Evolutionary conservation across 805 yeast species (phyloP), one percentile per base, ranked within the genome.

Genomic region (Metschnikowia lachancei): DNA sequence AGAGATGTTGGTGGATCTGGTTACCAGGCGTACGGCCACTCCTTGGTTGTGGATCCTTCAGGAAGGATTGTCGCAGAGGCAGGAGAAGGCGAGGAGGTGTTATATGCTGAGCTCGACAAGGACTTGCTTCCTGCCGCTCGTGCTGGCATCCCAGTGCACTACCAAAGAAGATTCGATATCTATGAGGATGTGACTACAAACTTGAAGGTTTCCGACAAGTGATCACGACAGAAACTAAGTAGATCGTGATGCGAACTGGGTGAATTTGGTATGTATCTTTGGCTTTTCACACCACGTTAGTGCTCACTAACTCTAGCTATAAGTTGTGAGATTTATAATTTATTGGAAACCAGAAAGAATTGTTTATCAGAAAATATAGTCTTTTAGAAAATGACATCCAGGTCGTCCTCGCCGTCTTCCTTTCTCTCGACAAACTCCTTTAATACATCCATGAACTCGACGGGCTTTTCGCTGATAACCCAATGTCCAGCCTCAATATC

Each of bases 401-500:
- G 19, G 12, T 33, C 39, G 29, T 19, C 26, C 26, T 39, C 43
- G 12, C 51, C 54, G 41, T 72, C 76, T 51, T 72, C 77, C 42
- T 67, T 63, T 41, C 69, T 61, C 46, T 79, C 81, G 5, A 88
- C 72, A 66, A 82, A 91, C 24, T 83, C 85, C 24, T 72, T 74
- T 13, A 87, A 80, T 6, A 69, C 66, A 3, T 74, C 78, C 19
- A 87, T 70, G 52, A 92, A 89, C 59, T 84, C 95, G 7, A 70
- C 56, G 0, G 98, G 96, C 54, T 85, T 84, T 60, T 92, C 97
- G 34, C 88, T 80, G 53, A 88, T 88, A 13, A 91, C 78, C 96
- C 97, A 92, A 64, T 92, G 99, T 1, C 97, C 97, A 0, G 91
- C 80, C 16, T 87, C 83, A 19, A 94, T 70, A 58, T 86, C 96